A percentile compares a stretch with the other conserved stretches of the same genome.
These are phyloP conservation scores for Oropetium thomaeum DNA, from an alignment of 176 grass and related monocot species.

Conservation along the genomic window DNA sequence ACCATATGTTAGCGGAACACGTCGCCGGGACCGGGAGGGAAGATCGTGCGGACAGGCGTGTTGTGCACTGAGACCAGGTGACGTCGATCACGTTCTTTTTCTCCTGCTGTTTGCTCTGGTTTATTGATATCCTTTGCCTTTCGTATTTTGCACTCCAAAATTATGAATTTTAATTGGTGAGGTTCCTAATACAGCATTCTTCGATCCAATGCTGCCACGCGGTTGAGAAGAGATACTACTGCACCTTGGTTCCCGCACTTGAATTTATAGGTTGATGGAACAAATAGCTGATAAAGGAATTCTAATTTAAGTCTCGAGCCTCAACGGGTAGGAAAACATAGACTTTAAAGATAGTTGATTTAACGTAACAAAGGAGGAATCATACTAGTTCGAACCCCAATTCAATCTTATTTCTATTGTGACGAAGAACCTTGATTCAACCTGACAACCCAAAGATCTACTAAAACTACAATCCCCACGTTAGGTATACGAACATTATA, in stretches of 20 bases:
- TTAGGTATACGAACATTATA: neutral
- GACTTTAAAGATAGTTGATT: neutral
- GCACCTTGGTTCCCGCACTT: neutral
- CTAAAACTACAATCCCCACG: neutral
- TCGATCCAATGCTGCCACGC: neutral
- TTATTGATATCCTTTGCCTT: neutral
- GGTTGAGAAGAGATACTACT: neutral
- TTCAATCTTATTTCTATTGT: neutral
- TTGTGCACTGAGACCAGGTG: neutral
- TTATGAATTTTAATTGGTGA: neutral
- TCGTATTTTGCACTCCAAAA: neutral
- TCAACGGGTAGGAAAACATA: neutral
- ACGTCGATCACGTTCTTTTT: neutral
- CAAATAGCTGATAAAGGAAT: neutral
- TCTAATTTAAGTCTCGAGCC: too few species aligned
- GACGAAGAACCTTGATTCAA: neutral
- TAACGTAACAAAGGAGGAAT: neutral
- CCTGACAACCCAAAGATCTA: neutral
- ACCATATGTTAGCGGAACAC: neutral
- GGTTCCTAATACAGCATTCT: neutral
- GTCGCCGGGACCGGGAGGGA: neutral
- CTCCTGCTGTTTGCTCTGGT: neutral
- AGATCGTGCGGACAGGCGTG: neutral
- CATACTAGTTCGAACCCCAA: neutral
- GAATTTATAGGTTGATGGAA: neutral